Evolutionary conservation across 177 flowering plant species (phyloP), one percentile per base, ranked within the genome.

Genomic region (Vitis hybrid): DNA sequence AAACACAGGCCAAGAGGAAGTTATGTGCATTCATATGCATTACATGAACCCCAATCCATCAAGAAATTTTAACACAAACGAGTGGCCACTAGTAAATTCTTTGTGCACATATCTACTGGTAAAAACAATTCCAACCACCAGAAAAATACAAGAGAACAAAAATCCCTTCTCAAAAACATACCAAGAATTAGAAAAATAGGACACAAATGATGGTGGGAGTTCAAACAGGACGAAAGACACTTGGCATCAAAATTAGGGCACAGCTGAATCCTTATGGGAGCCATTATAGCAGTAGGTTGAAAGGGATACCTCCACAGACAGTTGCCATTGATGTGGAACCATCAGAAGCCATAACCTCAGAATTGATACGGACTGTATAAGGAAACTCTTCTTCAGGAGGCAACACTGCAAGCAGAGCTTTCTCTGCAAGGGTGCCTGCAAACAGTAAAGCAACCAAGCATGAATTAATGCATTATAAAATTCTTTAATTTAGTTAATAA

Each of bases 261-360:
- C 54, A 35, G 32, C 2, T 56, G 27, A 67, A 56, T 56, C 27
- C 24, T 18, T 2, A 64, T 17, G 58, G 7, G 18, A 66, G 52
- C 19, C 2, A 60, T 32, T 21, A 72, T 14, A 32, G 21, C 56
- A 73, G 56, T 21, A 55, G 52, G 40, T 11, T 51, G 54, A 64
- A 49, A 65, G 62, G 2, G 59, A 51, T 83, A 92, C 98, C 99
- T 87, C 93, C 99, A 83, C 98, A 95, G 46, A 95, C 99, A 74
- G 92, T 84, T 67, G 99, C 99, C 99, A 95, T 95, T 51, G 99
- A 95, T 64, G 99, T 95, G 30, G 99, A 95, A 72, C 99, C 99
- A 87, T 95, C 99, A 70, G 99, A 95, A 49, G 97, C 97, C 99
- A 95, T 95, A 69, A 95, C 99, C 81, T 93, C 99, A 21, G 99